phyloP scores from a whole-genome alignment of 2,329 filamentous ascomycete species.

The Cercospora zeina region DNA sequence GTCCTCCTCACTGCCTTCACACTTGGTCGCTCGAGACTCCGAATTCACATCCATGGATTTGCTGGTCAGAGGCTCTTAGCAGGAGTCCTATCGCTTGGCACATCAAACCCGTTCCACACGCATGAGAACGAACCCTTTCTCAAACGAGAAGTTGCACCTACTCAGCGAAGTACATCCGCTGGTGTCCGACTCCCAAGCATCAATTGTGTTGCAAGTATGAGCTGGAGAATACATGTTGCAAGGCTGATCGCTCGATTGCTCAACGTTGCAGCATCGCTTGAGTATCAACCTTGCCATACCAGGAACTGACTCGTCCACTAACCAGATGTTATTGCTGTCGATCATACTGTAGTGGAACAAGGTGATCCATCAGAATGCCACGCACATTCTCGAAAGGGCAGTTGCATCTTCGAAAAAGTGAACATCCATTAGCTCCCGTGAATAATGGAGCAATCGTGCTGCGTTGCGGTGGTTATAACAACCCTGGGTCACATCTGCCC shows the following conservation, averaged over 20 bases:
- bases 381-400: not conserved
- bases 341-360: not conserved
- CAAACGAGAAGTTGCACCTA: slow-evolving; percentile 1
- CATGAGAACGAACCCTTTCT: not conserved
- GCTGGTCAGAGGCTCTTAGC: not conserved
- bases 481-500: not conserved
- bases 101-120: not conserved
- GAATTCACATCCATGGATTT: not conserved
- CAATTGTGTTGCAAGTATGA: slow-evolving; percentile 4
- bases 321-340: not conserved
- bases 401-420: not conserved
- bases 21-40: not conserved
- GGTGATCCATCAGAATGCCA: not conserved
- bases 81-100: not conserved
- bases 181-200: slow-evolving; percentile 2
- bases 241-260: not conserved
- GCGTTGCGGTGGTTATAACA: not conserved
- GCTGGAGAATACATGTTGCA: not conserved
- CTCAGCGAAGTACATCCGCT: slow-evolving; percentile 9
- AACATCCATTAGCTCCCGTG: slow-evolving; percentile 5
- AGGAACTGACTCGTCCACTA: not conserved
- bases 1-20: not conserved
- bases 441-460: not conserved
- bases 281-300: slow-evolving; percentile 3
- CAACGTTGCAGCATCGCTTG: not conserved